Base-by-base conservation (phyloP, 1,139 yeast genomes). In the Candida tropicalis region DNA sequence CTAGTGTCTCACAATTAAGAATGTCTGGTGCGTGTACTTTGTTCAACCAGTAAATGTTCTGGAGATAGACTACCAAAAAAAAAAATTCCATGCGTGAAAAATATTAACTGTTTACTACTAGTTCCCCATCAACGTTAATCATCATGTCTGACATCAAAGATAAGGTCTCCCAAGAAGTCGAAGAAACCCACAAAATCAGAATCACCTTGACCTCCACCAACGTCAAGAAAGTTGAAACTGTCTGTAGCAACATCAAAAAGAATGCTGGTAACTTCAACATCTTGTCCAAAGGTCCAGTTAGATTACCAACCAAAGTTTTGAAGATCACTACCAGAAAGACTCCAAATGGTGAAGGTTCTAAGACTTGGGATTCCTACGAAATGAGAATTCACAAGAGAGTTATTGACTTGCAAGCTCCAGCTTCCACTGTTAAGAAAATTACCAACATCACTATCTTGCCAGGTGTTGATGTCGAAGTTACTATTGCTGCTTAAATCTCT, bases 311-410 rank as follows among this genome's bases (percentile, higher is more conserved):
- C 79, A 95, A 91, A 87, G 95, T 87, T 64, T 87, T 95, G 72
- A 90, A 87, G 79, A 84, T 95, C 81, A 84, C 96, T 81, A 93
- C 99, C 87, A 91, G 99, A 88, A 95, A 95, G 90, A 86, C 99
- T 71, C 99, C 99, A 69, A 95, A 95, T 77, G 99, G 99, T 91
- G 98, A 95, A 83, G 99, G 99, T 91, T 93, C 99, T 66, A 93
- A 95, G 91, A 95, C 99, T 67, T 95, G 97, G 97, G 99, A 95
- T 75, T 80, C 95, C 66, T 95, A 84, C 77, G 99, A 95, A 83
- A 88, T 95, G 96, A 90, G 98, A 86, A 90, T 95, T 82, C 99
- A 95, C 97, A 95, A 95, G 95, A 91, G 99, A 81, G 86, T 89
- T 75, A 89, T 93, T 69, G 97, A 93, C 82, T 84, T 95, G 76